phyloP scores from a whole-genome alignment of 331 rosid species.

The Arachis monticola region DNA sequence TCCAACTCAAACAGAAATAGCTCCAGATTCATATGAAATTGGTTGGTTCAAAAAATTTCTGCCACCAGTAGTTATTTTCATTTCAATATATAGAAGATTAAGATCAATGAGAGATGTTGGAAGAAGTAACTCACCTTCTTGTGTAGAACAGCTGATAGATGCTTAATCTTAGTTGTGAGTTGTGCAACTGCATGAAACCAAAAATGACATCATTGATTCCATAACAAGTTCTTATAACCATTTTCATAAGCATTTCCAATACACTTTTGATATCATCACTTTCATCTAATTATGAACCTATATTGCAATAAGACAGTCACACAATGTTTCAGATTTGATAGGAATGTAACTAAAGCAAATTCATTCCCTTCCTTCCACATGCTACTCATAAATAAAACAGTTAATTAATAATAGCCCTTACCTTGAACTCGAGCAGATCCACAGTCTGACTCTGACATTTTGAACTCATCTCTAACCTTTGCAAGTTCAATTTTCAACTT shows the following conservation, averaged over 20 bases:
- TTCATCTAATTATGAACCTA: conserved; percentile 6
- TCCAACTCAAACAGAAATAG: too few species aligned
- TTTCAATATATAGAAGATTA: not conserved
- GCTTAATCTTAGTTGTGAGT: conserved; percentile 87
- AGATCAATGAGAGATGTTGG: conserved; percentile 22
- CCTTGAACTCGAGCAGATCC: conserved; percentile 97
- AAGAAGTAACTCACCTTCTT: conserved; percentile 66
- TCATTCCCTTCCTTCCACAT: not conserved
- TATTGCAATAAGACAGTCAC: not conserved
- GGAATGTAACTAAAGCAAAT: conserved; percentile 3
- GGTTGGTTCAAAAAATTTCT: too few species aligned
- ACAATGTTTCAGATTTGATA: not conserved
- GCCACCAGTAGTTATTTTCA: too few species aligned
- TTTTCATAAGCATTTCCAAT: conserved; percentile 11
- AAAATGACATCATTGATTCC: conserved; percentile 20
- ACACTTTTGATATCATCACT: conserved; percentile 6
- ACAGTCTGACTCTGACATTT: conserved; percentile 93
- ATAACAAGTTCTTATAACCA: conserved; percentile 17
- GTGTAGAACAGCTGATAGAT: conserved; percentile 76
- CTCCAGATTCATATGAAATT: too few species aligned
- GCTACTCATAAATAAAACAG: conserved; percentile 11
- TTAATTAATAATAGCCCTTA: conserved; percentile 41
- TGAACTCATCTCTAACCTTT: conserved; percentile 84
- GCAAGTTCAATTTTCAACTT: conserved; percentile 82
- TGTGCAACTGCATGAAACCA: conserved; percentile 74